Base-by-base conservation (phyloP, 139 green algal genomes). In the Tetratostichococcus sp. region DNA sequence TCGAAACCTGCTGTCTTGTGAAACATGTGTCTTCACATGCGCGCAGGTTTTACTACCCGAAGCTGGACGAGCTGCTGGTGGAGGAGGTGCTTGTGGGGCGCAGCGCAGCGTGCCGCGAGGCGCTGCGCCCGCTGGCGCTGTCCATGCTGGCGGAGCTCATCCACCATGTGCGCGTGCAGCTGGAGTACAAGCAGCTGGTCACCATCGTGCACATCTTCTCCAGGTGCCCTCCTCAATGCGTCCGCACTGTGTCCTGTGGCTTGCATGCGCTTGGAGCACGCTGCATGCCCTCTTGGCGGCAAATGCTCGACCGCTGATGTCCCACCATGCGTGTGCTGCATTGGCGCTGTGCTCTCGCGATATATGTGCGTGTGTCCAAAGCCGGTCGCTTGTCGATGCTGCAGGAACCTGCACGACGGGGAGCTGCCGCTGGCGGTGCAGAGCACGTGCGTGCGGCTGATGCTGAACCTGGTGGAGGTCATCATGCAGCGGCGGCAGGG, bases 391-490 rank as follows among this genome's bases (percentile, higher is more conserved):
- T n/a, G n/a, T n/a, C n/a, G n/a, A n/a, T n/a, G n/a, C n/a, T n/a
- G n/a, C 74, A 83, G 86, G 32, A 91, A 91, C 73, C 68, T 93
- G 30, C 84, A 92, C 32, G 90, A 96, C 71, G 50, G 65, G 35
- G 83, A 73, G 4, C 81, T 92, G 34, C 83, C 88, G 22, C 74
- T 85, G 31, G 70, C 34, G 3, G 85, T 92, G 59, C 91, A 97
- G 72, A 85, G 77, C 50, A 97, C 93, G 0, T 93, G 88, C 43
- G 83, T 96, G 67, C 84, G 93, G 28, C 85, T 97, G 79, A 88
- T 95, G 76, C 91, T 95, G 65, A 96, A 95, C 78, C 78, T 97
- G 70, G 89, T 94, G 28, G 92, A 97, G 77, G 89, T 85, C 28
- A 81, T 97, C 1, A 96, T 93, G 77, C 50, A 35, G 32, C 65